Evolutionary conservation across 768 basidiomycete genomes (phyloP).

Genomic region (Trametes coccinea): DNA sequence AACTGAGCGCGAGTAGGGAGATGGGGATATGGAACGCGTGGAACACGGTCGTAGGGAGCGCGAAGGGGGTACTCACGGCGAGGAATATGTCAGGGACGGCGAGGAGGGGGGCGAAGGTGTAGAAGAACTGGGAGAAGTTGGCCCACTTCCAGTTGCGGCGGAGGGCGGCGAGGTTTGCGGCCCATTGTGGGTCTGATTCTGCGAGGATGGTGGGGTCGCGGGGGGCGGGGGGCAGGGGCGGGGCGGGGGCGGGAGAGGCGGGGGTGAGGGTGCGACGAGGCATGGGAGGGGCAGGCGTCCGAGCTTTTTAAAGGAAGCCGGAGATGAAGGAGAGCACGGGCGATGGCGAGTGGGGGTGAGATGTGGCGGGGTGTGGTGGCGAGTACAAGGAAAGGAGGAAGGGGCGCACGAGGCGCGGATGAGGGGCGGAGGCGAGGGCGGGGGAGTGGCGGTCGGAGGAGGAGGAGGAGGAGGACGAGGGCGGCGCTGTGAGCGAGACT

Average conservation of each 20-base stretch:
- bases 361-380: background rate
- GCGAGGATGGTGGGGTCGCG: constrained; percentile 22
- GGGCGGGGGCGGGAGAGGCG: constrained; percentile 30
- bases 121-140: constrained; percentile 87
- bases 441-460: background rate
- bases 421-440: background rate
- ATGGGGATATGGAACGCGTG: constrained; percentile 4
- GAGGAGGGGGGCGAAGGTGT: constrained; percentile 76
- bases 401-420: background rate
- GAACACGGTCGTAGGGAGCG: background rate
- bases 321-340: constrained; percentile 19
- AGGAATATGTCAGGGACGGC: constrained; percentile 70
- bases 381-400: background rate
- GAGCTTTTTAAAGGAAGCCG: constrained; percentile 34
- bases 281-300: constrained; percentile 34
- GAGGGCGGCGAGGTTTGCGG: constrained; percentile 48
- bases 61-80: constrained; percentile 43
- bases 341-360: background rate
- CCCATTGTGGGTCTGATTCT: constrained; percentile 28
- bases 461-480: background rate
- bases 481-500: too few relatives aligned
- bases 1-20: background rate
- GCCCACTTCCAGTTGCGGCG: constrained; percentile 92
- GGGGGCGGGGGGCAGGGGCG: constrained; percentile 21
- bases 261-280: constrained; percentile 35